Conservation (phyloP, 495 filamentous ascomycete species). For the Daldinia loculata region DNA sequence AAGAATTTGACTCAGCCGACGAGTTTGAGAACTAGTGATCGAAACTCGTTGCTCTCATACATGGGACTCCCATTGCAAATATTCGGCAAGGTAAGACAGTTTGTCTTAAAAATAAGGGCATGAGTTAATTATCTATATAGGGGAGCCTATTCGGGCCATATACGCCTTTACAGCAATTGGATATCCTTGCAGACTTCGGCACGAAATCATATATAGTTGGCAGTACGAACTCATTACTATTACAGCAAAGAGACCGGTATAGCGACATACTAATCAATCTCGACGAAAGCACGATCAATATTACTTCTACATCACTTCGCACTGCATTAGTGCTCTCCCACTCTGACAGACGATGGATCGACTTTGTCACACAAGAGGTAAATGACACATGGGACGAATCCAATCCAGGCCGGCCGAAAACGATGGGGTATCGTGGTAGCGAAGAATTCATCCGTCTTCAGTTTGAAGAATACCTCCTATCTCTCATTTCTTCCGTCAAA, state of each 20-base stretch:
- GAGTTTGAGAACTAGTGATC: constrained; percentile 88
- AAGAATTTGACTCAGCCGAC: constrained; percentile 78
- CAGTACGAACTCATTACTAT: constrained; percentile 90
- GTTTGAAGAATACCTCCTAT: constrained; percentile 96
- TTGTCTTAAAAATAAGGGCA: neutral
- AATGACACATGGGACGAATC: constrained; percentile 96
- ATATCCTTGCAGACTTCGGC: constrained; percentile 89
- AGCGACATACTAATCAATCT: constrained; percentile 97
- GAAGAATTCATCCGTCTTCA: constrained; percentile 98
- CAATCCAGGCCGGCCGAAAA: constrained; percentile 88
- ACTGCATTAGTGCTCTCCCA: constrained; percentile 80
- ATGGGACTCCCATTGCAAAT: constrained; percentile 96
- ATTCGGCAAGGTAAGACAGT: constrained; percentile 80
- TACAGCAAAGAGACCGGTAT: constrained; percentile 97
- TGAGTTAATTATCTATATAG: constrained; percentile 51
- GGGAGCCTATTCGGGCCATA: constrained; percentile 97
- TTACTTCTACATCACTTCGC: constrained; percentile 80
- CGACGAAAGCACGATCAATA: constrained; percentile 86
- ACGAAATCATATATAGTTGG: constrained; percentile 98
- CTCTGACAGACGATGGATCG: constrained; percentile 94
- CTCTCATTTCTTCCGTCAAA: constrained; percentile 86
- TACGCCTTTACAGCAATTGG: constrained; percentile 94
- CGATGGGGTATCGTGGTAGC: constrained; percentile 93
- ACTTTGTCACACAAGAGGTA: constrained; percentile 90
- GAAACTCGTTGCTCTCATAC: constrained; percentile 86